phyloP scores from a whole-genome alignment of 805 yeast genomes.

The Spathaspora passalidarum region DNA sequence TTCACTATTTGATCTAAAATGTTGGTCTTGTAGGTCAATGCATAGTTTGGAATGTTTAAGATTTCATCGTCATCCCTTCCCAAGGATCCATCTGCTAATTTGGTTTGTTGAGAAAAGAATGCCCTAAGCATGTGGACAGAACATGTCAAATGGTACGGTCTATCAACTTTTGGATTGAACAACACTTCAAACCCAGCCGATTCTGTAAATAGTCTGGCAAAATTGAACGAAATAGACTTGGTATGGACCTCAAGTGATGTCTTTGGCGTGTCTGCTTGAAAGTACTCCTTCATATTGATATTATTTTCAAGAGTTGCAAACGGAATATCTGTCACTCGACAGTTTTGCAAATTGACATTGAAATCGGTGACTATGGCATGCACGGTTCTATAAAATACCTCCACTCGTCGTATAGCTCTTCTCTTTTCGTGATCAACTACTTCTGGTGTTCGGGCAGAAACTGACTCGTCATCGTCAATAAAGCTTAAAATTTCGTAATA shows the following conservation, averaged over 20 bases:
- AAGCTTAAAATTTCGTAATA: background rate
- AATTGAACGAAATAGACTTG: conserved; percentile 25
- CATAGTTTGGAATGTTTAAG: conserved; percentile 32
- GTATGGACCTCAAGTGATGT: conserved; percentile 21
- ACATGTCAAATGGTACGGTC: conserved; percentile 31
- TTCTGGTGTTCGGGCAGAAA: background rate
- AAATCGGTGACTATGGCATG: conserved; percentile 22
- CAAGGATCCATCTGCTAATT: conserved; percentile 3
- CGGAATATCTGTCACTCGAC: conserved; percentile 26
- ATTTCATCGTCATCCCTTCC: conserved; percentile 23
- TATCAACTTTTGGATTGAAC: conserved; percentile 27
- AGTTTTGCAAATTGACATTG: conserved; percentile 25
- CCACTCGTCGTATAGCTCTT: conserved; percentile 4
- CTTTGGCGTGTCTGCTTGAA: conserved; percentile 16
- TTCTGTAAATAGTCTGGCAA: conserved; percentile 16
- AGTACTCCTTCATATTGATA: conserved; percentile 19
- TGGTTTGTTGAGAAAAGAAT: conserved; percentile 14
- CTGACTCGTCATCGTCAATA: background rate
- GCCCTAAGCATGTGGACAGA: conserved; percentile 32
- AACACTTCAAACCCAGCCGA: conserved; percentile 40
- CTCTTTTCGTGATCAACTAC: background rate
- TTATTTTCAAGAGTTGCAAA: conserved; percentile 23
- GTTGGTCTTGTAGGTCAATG: conserved; percentile 34
- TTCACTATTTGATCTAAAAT: conserved; percentile 27
- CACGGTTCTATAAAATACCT: conserved; percentile 16